Evolutionary conservation across 225 moss, liverwort and hornwort genomes (phyloP).

Genomic region (Climacium dendroides): DNA sequence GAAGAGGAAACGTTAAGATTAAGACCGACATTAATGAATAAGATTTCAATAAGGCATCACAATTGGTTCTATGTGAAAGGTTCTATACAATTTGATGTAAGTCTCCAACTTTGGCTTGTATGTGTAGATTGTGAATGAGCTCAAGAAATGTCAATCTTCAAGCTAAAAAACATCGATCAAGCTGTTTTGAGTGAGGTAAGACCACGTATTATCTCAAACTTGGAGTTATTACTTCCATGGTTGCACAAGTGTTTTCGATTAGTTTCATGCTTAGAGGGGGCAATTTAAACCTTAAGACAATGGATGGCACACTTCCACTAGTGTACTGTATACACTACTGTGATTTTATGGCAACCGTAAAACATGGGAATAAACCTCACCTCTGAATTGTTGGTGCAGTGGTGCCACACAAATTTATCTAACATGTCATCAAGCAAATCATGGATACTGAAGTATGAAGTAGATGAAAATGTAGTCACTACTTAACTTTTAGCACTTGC

Average conservation of each 20-base stretch:
- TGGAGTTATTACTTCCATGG: neutral
- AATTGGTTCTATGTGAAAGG: neutral
- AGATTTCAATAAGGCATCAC: no score
- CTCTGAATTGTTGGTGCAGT: neutral
- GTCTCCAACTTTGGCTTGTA: neutral
- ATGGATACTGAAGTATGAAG: neutral
- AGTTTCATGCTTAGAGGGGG: neutral
- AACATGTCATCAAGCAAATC: neutral
- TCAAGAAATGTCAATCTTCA: slow-evolving; percentile 75
- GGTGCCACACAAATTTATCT: neutral
- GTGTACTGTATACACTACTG: neutral
- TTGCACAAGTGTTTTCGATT: neutral
- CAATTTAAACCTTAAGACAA: neutral
- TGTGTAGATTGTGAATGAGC: slow-evolving; percentile 59
- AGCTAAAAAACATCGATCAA: slow-evolving; percentile 82
- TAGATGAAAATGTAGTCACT: neutral
- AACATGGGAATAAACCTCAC: neutral
- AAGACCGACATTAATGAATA: no score
- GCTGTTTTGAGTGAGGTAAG: slow-evolving; percentile 73
- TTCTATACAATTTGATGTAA: neutral
- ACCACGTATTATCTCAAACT: neutral
- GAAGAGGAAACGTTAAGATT: no score
- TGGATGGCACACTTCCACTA: neutral
- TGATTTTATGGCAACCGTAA: neutral
- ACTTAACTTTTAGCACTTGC: neutral